phyloP scores from a whole-genome alignment of 805 yeast genomes.

The Pichia cabralensis region DNA sequence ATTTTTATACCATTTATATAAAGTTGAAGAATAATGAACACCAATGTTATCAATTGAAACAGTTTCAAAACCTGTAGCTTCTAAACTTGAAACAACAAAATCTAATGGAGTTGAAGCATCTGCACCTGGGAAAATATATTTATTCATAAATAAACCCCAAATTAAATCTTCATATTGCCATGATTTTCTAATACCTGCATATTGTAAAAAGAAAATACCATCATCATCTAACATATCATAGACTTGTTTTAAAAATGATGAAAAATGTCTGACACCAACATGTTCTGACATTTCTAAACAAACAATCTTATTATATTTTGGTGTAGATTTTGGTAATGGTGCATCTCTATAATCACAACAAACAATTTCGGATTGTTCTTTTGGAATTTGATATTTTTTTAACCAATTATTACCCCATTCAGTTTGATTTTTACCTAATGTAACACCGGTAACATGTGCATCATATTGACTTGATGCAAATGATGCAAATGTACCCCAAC shows the following conservation, averaged over 20 bases:
- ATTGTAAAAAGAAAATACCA: conserved; percentile 78
- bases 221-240: conserved; percentile 85
- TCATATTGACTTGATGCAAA: conserved; percentile 76
- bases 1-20: conserved; percentile 92
- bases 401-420: conserved; percentile 75
- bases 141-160: conserved; percentile 96
- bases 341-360: conserved; percentile 89
- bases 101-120: conserved; percentile 93
- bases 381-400: conserved; percentile 54
- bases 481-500: conserved; percentile 91
- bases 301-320: conserved; percentile 71
- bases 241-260: conserved; percentile 67
- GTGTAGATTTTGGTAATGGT: conserved; percentile 55
- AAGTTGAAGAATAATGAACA: conserved; percentile 83
- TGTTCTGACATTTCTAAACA: conserved; percentile 95
- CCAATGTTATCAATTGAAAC: conserved; percentile 81
- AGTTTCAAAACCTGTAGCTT: conserved; percentile 79
- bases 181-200: conserved; percentile 80
- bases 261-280: conserved; percentile 82
- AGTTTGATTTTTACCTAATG: conserved; percentile 86
- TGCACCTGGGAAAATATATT: conserved; percentile 94
- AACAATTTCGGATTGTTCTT: conserved; percentile 63
- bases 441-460: conserved; percentile 81
- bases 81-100: conserved; percentile 67
- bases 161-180: conserved; percentile 93